phyloP scores from a whole-genome alignment of 768 basidiomycete species.

The Mycena vitilis region DNA sequence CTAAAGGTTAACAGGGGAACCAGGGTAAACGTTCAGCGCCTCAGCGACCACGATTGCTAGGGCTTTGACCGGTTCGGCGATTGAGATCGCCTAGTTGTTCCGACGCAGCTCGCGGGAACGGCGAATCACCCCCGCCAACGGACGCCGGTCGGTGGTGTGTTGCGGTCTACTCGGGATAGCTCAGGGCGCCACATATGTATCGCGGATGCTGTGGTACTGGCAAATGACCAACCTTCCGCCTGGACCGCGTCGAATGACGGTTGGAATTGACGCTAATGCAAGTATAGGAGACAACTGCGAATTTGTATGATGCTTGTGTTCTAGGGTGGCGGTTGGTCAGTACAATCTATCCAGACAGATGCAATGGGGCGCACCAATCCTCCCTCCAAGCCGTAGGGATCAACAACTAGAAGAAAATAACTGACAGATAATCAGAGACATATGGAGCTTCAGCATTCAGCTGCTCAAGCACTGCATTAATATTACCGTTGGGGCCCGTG shows the following conservation, averaged over 20 bases:
- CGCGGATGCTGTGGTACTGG: background rate
- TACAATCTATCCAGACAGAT: no score
- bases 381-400: background rate
- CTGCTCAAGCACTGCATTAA: no score
- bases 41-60: no score
- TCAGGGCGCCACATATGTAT: background rate
- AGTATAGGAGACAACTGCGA: background rate
- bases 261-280: background rate
- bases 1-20: background rate
- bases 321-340: background rate
- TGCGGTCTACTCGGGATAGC: no score
- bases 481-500: no score
- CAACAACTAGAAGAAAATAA: background rate
- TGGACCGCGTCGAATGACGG: background rate
- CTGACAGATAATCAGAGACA: no score
- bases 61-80: slow-evolving; percentile 7
- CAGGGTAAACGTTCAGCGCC: no score
- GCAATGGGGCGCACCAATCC: no score
- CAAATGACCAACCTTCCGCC: slow-evolving; percentile 1
- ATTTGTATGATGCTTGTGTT: background rate
- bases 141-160: no score
- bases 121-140: background rate
- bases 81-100: background rate
- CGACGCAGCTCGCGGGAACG: background rate
- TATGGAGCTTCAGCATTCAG: no score